phyloP scores from a whole-genome alignment of 495 filamentous ascomycete species.

The Podospora anserina region DNA sequence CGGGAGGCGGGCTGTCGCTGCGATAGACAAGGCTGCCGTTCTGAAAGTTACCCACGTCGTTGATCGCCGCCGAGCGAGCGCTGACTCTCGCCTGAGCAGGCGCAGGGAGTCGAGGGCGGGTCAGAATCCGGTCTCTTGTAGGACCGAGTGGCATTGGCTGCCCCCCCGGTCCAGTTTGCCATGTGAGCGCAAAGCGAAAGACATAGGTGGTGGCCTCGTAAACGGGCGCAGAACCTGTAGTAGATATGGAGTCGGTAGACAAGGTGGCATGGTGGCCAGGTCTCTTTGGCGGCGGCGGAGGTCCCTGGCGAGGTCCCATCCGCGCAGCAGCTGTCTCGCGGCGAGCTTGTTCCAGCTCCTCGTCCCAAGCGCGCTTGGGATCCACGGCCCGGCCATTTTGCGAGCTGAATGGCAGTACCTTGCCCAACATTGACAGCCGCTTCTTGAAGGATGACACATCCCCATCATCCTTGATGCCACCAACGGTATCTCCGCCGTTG shows the following conservation, averaged over 20 bases:
- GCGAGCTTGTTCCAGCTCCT: conserved; percentile 43
- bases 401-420: conserved; percentile 56
- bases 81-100: conserved; percentile 61
- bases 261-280: conserved; percentile 22
- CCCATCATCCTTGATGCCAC: conserved; percentile 12
- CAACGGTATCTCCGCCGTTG: conserved; percentile 3
- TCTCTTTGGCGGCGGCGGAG: conserved; percentile 32
- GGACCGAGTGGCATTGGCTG: conserved; percentile 24
- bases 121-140: conserved; percentile 49
- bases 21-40: conserved; percentile 17
- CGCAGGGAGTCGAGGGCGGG: conserved; percentile 71
- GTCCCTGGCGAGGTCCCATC: conserved; percentile 18
- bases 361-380: conserved; percentile 33
- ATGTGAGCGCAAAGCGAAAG: conserved; percentile 46
- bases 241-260: conserved; percentile 40
- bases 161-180: conserved; percentile 28
- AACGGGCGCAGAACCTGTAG: conserved; percentile 42
- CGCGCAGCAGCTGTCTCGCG: conserved; percentile 40
- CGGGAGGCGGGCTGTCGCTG: conserved; percentile 38
- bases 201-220: conserved; percentile 43
- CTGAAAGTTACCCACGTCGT: conserved; percentile 2
- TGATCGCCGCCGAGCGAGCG: conserved; percentile 21
- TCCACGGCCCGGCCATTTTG: conserved; percentile 15
- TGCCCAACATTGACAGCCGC: conserved; percentile 67
- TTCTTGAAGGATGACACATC: conserved; percentile 49